Conservation (phyloP, 108 stramenopile genomes). For the Nitzschia sp. region DNA sequence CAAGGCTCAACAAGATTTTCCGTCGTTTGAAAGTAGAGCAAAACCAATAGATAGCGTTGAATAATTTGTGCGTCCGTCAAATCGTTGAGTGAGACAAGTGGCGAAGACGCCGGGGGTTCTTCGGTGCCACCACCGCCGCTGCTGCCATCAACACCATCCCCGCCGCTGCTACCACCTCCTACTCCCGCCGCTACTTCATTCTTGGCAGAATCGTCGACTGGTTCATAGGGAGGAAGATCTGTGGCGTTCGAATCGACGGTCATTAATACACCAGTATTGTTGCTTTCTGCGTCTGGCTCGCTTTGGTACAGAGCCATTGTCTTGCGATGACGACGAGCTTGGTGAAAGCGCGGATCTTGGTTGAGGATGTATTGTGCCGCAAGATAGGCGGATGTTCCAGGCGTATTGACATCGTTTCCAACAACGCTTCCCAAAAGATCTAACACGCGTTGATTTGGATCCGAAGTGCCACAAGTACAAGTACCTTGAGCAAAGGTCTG, state of each 20-base stretch:
- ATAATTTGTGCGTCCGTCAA: not conserved
- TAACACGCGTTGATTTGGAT: not conserved
- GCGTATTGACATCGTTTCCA: not conserved
- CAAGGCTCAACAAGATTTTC: not conserved
- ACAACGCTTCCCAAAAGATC: conserved; percentile 3
- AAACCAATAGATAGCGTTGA: conserved; percentile 9
- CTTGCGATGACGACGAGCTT: not conserved
- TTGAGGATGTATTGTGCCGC: conserved; percentile 32
- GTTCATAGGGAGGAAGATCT: no score
- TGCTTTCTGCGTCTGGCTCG: no score
- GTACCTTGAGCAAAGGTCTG: not conserved
- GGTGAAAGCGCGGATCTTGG: conserved; percentile 30
- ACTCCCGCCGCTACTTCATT: no score
- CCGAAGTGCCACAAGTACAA: not conserved
- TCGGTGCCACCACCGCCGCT: no score
- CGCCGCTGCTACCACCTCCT: no score
- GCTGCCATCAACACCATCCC: no score
- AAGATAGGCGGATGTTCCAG: conserved; percentile 14
- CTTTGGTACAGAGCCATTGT: no score
- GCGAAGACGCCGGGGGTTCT: no score
- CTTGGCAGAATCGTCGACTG: no score
- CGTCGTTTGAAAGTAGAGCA: conserved; percentile 14
- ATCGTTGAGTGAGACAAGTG: not conserved
- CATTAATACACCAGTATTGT: no score
- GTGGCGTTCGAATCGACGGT: no score